These are phyloP conservation scores for Aciculoconidium aculeatum DNA, from an alignment of 805 yeast species.

Conservation along the genomic window DNA sequence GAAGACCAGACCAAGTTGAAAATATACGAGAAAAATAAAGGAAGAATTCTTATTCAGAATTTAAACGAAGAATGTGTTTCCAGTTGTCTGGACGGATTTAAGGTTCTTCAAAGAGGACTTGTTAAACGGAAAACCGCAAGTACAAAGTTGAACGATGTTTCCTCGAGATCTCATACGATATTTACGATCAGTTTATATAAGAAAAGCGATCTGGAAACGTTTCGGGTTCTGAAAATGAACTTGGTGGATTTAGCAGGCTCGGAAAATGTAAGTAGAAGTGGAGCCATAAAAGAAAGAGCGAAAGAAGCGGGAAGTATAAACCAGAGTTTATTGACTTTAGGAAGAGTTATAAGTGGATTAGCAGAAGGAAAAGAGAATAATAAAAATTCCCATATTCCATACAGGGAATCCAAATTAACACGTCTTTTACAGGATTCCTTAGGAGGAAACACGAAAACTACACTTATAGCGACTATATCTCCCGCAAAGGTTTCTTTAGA, in stretches of 20 bases:
- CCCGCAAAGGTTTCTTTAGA: constrained; percentile 75
- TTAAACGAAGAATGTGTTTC: constrained; percentile 55
- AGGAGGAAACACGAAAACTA: constrained; percentile 86
- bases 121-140: constrained; percentile 59
- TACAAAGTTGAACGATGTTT: constrained; percentile 67
- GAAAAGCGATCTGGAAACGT: constrained; percentile 31
- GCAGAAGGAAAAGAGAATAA: constrained; percentile 17
- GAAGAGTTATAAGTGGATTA: constrained; percentile 72
- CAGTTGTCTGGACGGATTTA: constrained; percentile 51
- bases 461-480: constrained; percentile 80
- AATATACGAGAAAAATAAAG: constrained; percentile 28
- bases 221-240: constrained; percentile 60
- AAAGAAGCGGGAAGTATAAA: constrained; percentile 92
- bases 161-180: constrained; percentile 74
- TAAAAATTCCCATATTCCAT: constrained; percentile 60
- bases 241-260: constrained; percentile 94
- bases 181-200: constrained; percentile 57
- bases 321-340: constrained; percentile 80
- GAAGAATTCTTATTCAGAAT: constrained; percentile 51
- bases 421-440: constrained; percentile 66
- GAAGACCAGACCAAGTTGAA: constrained; percentile 37
- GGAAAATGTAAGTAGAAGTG: constrained; percentile 82
- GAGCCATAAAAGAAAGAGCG: constrained; percentile 81
- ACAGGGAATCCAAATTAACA: constrained; percentile 76
- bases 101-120: constrained; percentile 51